Conservation (phyloP, 2,329 filamentous ascomycete genomes). For the Parastagonospora nodorum region DNA sequence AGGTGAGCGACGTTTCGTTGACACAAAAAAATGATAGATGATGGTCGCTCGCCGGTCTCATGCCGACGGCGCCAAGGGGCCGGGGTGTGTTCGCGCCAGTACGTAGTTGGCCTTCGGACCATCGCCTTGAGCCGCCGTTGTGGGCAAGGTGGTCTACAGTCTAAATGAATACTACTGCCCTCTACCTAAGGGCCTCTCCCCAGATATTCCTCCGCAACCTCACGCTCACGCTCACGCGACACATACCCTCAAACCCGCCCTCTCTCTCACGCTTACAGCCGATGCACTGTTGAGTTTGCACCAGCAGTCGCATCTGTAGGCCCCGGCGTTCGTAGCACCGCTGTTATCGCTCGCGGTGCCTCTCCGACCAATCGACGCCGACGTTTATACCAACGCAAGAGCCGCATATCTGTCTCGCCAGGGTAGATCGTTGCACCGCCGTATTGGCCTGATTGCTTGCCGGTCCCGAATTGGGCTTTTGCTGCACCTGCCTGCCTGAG, state of each 20-base stretch:
- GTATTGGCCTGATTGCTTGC: slow-evolving; percentile 20
- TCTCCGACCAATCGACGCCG: slow-evolving; percentile 40
- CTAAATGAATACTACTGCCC: slow-evolving; percentile 15
- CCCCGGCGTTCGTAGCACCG: slow-evolving; percentile 38
- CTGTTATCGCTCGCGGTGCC: slow-evolving; percentile 41
- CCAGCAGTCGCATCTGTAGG: slow-evolving; percentile 12
- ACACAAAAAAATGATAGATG: slow-evolving; percentile 17
- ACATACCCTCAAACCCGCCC: slow-evolving; percentile 1
- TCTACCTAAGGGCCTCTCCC: slow-evolving; percentile 20
- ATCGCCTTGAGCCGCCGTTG: neutral
- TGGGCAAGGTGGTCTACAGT: neutral
- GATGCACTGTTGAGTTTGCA: slow-evolving; percentile 25
- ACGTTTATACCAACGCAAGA: slow-evolving; percentile 26
- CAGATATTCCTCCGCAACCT: slow-evolving; percentile 14
- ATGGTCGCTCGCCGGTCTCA: slow-evolving; percentile 1
- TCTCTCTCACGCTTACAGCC: slow-evolving; percentile 6
- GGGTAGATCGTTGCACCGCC: slow-evolving; percentile 24
- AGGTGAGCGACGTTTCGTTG: slow-evolving; percentile 3
- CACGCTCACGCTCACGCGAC: slow-evolving; percentile 23
- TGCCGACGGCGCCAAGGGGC: neutral
- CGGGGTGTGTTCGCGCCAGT: too few relatives aligned
- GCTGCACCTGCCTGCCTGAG: slow-evolving; percentile 10
- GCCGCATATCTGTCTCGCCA: slow-evolving; percentile 27
- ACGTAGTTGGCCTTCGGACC: slow-evolving; percentile 3
- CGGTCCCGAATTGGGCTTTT: slow-evolving; percentile 9